phyloP scores from a whole-genome alignment of 2,329 filamentous ascomycete genomes.

The Pseudopyricularia cyperi region DNA sequence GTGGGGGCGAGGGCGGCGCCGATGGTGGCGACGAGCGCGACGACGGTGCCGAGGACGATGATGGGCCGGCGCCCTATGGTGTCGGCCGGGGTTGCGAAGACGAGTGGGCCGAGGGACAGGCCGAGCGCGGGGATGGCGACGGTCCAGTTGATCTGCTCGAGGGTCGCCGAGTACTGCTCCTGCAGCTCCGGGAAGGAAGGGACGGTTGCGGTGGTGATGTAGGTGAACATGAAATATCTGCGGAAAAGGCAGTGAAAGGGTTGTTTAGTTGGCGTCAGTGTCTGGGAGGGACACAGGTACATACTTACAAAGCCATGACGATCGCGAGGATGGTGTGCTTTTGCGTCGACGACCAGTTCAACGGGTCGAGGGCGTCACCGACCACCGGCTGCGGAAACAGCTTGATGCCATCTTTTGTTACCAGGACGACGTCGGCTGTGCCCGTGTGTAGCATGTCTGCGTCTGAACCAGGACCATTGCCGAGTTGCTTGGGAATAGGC shows the following conservation, averaged over 20 bases:
- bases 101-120: slow-evolving; percentile 30
- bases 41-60: slow-evolving; percentile 26
- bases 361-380: slow-evolving; percentile 28
- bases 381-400: neutral
- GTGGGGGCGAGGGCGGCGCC: slow-evolving; percentile 19
- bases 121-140: slow-evolving; percentile 38
- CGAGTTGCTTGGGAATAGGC: neutral
- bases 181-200: slow-evolving; percentile 38
- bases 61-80: slow-evolving; percentile 38
- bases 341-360: slow-evolving; percentile 34
- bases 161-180: slow-evolving; percentile 27
- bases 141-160: neutral
- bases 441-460: neutral
- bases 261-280: neutral
- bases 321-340: slow-evolving; percentile 22
- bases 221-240: slow-evolving; percentile 44
- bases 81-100: neutral
- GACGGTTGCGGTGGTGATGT: slow-evolving; percentile 42
- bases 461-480: neutral
- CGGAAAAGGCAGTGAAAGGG: slow-evolving; percentile 35
- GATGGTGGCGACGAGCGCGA: slow-evolving; percentile 18
- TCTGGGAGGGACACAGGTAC: neutral
- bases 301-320: neutral
- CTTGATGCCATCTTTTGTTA: neutral
- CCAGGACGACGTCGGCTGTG: neutral